Conservation (phyloP, 2,329 filamentous ascomycete species). For the Hymenoscyphus scutula region DNA sequence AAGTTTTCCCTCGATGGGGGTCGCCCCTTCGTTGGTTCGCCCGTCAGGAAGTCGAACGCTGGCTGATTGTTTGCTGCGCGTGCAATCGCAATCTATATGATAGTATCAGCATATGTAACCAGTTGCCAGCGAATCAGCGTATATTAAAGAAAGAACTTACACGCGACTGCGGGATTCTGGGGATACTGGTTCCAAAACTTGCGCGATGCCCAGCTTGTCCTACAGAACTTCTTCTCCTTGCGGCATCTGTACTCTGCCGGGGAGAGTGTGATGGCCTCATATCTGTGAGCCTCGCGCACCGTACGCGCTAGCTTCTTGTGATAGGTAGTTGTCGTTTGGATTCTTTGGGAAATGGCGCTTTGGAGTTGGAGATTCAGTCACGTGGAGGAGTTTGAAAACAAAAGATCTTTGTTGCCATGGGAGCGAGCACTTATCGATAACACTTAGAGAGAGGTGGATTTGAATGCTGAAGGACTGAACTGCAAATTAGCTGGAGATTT, state of each 20-base stretch:
- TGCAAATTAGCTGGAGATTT: too few relatives aligned
- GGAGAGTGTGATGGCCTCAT: conserved; percentile 35
- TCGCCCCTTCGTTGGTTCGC: conserved; percentile 43
- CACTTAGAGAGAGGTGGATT: too few relatives aligned
- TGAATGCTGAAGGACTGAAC: too few relatives aligned
- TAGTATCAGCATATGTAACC: conserved; percentile 4
- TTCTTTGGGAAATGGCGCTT: neutral
- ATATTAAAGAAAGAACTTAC: conserved; percentile 19
- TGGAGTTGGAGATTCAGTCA: neutral
- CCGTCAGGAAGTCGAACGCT: conserved; percentile 58
- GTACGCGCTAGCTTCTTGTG: conserved; percentile 10
- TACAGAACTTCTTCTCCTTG: conserved; percentile 30
- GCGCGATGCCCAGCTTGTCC: conserved; percentile 24
- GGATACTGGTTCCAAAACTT: conserved; percentile 34
- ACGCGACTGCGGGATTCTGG: conserved; percentile 32
- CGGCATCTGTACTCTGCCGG: conserved; percentile 24
- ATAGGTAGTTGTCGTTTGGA: conserved; percentile 20
- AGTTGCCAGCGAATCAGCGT: too few relatives aligned
- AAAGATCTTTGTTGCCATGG: conserved; percentile 17
- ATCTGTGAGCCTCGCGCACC: conserved; percentile 6
- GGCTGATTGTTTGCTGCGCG: conserved; percentile 51
- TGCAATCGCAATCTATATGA: conserved; percentile 42
- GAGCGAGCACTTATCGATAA: conserved; percentile 14
- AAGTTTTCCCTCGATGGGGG: conserved; percentile 30
- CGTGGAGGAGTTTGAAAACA: neutral